Conservation (phyloP, 1,139 yeast genomes). For the Blastobotrys apis region DNA sequence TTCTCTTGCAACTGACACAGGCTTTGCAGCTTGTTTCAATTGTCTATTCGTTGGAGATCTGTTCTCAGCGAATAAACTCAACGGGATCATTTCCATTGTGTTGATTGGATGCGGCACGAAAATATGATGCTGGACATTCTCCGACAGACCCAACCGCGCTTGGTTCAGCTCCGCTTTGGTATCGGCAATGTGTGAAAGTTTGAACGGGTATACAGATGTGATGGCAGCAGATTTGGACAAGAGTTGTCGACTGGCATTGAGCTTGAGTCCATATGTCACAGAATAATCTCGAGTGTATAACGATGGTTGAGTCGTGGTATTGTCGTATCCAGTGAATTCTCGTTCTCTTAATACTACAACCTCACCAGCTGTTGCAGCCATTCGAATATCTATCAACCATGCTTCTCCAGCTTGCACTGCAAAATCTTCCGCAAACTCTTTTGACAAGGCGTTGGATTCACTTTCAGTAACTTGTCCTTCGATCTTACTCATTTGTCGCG, state of each 20-base stretch:
- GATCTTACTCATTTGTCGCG: conserved; percentile 41
- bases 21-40: conserved; percentile 47
- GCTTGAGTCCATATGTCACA: conserved; percentile 66
- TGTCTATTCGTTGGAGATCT: conserved; percentile 15
- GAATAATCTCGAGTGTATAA: conserved; percentile 84
- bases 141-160: conserved; percentile 73
- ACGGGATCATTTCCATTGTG: conserved; percentile 65
- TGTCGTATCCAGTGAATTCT: conserved; percentile 31
- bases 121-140: conserved; percentile 75
- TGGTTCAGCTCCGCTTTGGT: conserved; percentile 36
- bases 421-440: conserved; percentile 45
- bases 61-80: conserved; percentile 48
- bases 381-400: conserved; percentile 73
- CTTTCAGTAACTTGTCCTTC: conserved; percentile 20
- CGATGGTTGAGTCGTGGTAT: conserved; percentile 46
- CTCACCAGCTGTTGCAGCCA: conserved; percentile 56
- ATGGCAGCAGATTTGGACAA: conserved; percentile 64
- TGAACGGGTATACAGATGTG: conserved; percentile 88
- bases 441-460: conserved; percentile 14
- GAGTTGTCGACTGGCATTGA: conserved; percentile 69
- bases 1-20: conserved; percentile 70
- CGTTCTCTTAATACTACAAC: conserved; percentile 28
- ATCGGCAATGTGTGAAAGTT: conserved; percentile 43
- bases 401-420: conserved; percentile 76
- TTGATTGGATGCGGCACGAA: conserved; percentile 72